Conservation (phyloP, 768 basidiomycete genomes). For the Lactarius psammicola region DNA sequence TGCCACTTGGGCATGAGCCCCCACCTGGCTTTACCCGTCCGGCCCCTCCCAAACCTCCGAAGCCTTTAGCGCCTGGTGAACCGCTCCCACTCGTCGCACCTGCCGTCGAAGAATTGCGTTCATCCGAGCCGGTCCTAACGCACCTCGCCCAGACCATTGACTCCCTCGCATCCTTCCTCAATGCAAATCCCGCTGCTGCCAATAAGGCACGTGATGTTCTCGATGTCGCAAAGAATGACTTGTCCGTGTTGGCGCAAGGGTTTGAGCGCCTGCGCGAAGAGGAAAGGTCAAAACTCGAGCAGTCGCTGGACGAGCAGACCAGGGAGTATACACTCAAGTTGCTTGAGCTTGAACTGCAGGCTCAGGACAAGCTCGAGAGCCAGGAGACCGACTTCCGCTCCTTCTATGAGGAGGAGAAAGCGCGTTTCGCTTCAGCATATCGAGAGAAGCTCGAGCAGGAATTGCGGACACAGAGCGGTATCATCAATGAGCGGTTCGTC, state of each 20-base stretch:
- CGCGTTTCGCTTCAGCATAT: conserved; percentile 70
- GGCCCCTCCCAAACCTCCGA: conserved; percentile 45
- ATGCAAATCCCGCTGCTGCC: conserved; percentile 65
- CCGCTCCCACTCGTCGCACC: conserved; percentile 81
- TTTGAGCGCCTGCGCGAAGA: conserved; percentile 79
- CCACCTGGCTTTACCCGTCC: conserved; percentile 84
- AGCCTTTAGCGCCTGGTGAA: conserved; percentile 35
- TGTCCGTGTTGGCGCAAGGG: conserved; percentile 71
- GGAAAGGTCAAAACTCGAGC: conserved; percentile 66
- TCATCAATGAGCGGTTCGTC: conserved; percentile 89
- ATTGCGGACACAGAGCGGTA: conserved; percentile 81
- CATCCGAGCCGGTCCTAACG: conserved; percentile 87
- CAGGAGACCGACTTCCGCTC: conserved; percentile 86
- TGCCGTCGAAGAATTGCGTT: conserved; percentile 63
- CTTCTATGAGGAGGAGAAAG: conserved; percentile 75
- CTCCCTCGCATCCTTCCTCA: conserved; percentile 80
- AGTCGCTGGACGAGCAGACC: conserved; percentile 76
- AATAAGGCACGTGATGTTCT: conserved; percentile 72
- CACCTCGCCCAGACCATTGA: conserved; percentile 94
- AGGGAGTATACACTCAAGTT: conserved; percentile 79
- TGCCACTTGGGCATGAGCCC: conserved; percentile 93
- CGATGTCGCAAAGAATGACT: conserved; percentile 75
- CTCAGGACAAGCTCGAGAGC: conserved; percentile 78
- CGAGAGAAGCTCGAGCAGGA: conserved; percentile 84
- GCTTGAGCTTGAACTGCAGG: conserved; percentile 79